Evolutionary conservation across 2,329 filamentous ascomycete species (phyloP), one percentile per base, ranked within the genome.

Genomic region (Diaporthe velutina): DNA sequence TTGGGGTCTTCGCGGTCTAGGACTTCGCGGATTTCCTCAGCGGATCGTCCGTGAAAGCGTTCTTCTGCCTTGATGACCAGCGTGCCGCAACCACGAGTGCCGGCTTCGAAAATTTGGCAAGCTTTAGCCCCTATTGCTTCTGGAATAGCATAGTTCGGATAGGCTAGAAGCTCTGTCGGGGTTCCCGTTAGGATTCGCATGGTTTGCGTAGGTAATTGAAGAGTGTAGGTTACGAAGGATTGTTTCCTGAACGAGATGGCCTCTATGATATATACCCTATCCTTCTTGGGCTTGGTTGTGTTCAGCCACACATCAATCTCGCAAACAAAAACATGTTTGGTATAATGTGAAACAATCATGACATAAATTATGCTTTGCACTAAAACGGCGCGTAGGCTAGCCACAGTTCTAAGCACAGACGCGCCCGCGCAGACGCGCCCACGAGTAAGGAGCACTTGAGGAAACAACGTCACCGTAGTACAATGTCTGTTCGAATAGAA

Each of bases 21-120:
- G 35, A 61, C 28, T 40, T 61, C 57, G n/a, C 57, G 35, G 22
- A 61, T 42, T 13, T 61, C 35, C 57, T 61, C 57, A 6, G 57
- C 57, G 57, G 57, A 61, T 28, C 57, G 57, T 61, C 57, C 57
- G 8, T 61, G 57, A 40, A 61, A 42, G 57, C 57, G 57, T 61
- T 28, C n/a, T 17, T 61, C 57, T 19, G n/a, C 35, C 35, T 61
- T 61, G n/a, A 61, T 61, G 35, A 40, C 22, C 12, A 61, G 57
- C 28, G 35, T 30, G 19, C 57, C 57, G 57, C 13, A 17, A 42
- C 57, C 57, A 61, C 22, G 57, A 42, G 57, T 61, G n/a, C 57
- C 35, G n/a, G 57, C 10, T 40, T 61, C 57, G 57, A 61, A 61
- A 3, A 28, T 25, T 40, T 61, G 22, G n/a, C 35, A 61, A 42